Base-by-base conservation (phyloP, 805 yeast species). In the Pichia thaimueangensis region DNA sequence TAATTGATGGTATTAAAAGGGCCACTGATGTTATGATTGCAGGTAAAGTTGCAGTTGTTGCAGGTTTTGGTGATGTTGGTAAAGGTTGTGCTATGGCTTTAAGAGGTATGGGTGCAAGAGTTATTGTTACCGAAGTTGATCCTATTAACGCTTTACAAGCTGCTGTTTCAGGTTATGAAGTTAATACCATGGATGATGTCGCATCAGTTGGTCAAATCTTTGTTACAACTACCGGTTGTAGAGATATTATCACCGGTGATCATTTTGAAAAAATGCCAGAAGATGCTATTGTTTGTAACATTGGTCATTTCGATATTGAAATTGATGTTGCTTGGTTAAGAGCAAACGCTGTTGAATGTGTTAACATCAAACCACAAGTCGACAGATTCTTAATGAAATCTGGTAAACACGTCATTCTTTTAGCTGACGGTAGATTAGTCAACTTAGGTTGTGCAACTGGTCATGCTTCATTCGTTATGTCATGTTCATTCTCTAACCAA, bases 391-490 rank as follows among this genome's bases (percentile, higher is more conserved):
- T 86, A 68, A 72, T 91, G 73, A 71, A 77, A 65, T 75, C 75
- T 63, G 97, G 97, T 64, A 86, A 84, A 67, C 97, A 91, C 77
- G 65, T 91, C 65, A 88, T 91, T 74, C 78, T 91, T 66, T 84
- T 91, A 62, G 98, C 98, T 56, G 96, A 89, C 73, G 98, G 98
- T 75, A 88, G 98, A 78, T 83, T 91, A 63, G 97, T 91, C 67
- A 91, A 91, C 88, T 79, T 91, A 67, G 98, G 98, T 62, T 93
- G 97, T 77, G 98, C 97, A 67, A 91, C 97, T 62, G 98, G 98
- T 67, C 98, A 91, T 80, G 85, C 97, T 40, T 87, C 97, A 32
- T 91, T 91, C 67, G 98, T 91, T 64, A 91, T 91, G 98, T 88
- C 97, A 51, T 93, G 97, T 76, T 93, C 97, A 43, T 91, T 91